phyloP scores from a whole-genome alignment of 768 basidiomycete genomes.

The Lactarius sp. region DNA sequence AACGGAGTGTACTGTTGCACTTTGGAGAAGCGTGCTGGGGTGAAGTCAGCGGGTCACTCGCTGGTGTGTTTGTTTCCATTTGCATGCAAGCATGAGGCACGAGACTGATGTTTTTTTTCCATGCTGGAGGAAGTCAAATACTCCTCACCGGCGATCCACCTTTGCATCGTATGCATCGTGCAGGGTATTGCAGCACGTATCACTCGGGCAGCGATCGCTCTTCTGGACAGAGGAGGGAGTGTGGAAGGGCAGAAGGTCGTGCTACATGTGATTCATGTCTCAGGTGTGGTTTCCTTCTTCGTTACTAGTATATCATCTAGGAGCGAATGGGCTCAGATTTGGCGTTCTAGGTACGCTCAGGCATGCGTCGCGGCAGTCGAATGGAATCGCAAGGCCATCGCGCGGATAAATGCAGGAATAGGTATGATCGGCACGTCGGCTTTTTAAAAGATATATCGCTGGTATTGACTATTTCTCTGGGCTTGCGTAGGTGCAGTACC shows the following conservation, averaged over 20 bases:
- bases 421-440: not conserved
- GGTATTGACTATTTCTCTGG: not conserved
- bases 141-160: constrained; percentile 74
- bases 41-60: constrained; percentile 63
- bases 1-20: constrained; percentile 60
- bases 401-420: constrained; percentile 44
- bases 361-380: constrained; percentile 71
- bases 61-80: constrained; percentile 41
- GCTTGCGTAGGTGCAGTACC: not conserved
- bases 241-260: constrained; percentile 41
- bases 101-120: not conserved
- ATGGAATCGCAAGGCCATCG: constrained; percentile 68
- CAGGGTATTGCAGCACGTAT: constrained; percentile 67
- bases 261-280: constrained; percentile 75
- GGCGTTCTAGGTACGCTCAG: constrained; percentile 71
- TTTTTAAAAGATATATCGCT: not conserved
- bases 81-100: not conserved
- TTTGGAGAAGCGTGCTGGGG: constrained; percentile 91
- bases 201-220: constrained; percentile 74
- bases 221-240: constrained; percentile 61
- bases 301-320: not conserved
- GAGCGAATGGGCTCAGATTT: not conserved
- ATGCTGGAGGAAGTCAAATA: constrained; percentile 64
- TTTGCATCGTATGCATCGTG: constrained; percentile 83
- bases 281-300: constrained; percentile 49